Percentiles rank a stretch among this genome's conserved stretches.
Evolutionary conservation across 2,329 filamentous ascomycete genomes (phyloP).

Genomic region (Lizonia empirigonia): DNA sequence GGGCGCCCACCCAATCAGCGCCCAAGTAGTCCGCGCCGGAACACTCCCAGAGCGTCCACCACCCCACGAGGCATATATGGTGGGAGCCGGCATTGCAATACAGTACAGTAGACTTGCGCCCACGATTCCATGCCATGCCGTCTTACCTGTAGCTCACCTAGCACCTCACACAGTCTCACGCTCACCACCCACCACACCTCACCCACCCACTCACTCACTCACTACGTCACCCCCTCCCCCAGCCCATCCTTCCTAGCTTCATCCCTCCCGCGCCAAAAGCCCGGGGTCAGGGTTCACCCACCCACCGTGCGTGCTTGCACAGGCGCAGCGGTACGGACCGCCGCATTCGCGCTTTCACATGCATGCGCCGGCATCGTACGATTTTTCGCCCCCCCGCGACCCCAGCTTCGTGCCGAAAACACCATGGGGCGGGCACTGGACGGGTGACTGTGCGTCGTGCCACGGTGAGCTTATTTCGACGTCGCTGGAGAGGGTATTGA

Average conservation of each 20-base stretch:
- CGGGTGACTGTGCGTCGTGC: conserved; percentile 12
- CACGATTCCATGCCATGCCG: no score
- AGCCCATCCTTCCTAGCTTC: conserved; percentile 14
- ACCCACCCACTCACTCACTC: conserved; percentile 4
- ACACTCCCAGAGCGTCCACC: not conserved
- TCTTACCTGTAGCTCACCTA: no score
- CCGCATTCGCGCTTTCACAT: conserved; percentile 30
- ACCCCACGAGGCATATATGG: no score
- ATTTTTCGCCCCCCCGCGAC: conserved; percentile 24
- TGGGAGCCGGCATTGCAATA: no score
- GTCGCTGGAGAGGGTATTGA: no score
- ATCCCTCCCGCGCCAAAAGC: conserved; percentile 14
- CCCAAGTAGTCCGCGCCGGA: conserved; percentile 9
- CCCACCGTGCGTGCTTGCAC: not conserved
- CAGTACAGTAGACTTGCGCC: no score
- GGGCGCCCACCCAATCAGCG: conserved; percentile 11
- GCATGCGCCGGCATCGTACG: conserved; percentile 31
- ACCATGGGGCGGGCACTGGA: no score
- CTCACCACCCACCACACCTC: conserved; percentile 1
- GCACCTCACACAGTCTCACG: no score
- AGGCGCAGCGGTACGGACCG: conserved; percentile 25
- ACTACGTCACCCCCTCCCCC: conserved; percentile 6
- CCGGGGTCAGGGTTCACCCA: conserved; percentile 18
- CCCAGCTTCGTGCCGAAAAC: conserved; percentile 28
- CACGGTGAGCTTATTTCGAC: conserved; percentile 16